Evolutionary conservation across 768 basidiomycete genomes (phyloP).

Genomic region (Boletus subcaerulescens): DNA sequence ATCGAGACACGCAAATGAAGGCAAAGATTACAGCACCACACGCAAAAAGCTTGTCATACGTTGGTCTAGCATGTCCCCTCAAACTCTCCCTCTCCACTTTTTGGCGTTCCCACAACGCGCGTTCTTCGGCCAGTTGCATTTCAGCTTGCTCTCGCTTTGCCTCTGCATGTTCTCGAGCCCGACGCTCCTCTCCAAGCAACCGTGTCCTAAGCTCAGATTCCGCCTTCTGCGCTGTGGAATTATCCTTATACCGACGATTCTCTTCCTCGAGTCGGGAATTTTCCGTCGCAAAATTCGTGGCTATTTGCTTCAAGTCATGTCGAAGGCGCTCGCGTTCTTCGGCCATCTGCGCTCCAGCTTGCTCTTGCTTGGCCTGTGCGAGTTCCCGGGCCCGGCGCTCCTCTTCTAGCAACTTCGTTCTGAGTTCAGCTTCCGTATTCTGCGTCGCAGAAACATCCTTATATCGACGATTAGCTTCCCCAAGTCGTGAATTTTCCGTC

Average conservation of each 20-base stretch:
- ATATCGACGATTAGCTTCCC: constrained; percentile 19
- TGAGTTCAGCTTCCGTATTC: constrained; percentile 9
- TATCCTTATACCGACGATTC: constrained; percentile 14
- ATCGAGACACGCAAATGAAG: constrained; percentile 13
- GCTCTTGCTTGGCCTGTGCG: constrained; percentile 13
- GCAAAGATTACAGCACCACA: constrained; percentile 15
- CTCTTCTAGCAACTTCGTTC: constrained; percentile 15
- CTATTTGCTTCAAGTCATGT: constrained; percentile 37
- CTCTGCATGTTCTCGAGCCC: constrained; percentile 17
- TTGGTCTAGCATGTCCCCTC: not conserved
- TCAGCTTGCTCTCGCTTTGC: constrained; percentile 12
- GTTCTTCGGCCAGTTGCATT: constrained; percentile 15
- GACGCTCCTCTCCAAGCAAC: constrained; percentile 23
- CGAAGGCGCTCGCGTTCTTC: constrained; percentile 6
- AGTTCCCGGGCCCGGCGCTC: constrained; percentile 17
- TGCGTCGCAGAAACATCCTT: constrained; percentile 8
- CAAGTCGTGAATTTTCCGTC: constrained; percentile 32
- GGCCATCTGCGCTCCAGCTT: constrained; percentile 14
- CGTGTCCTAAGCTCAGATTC: constrained; percentile 10
- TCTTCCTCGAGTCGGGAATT: constrained; percentile 28
- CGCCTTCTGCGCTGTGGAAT: constrained; percentile 10
- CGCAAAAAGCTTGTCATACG: constrained; percentile 11
- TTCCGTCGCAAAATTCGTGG: constrained; percentile 34
- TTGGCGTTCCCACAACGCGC: constrained; percentile 6
- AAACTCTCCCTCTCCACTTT: not conserved